Evolutionary conservation across 805 yeast species (phyloP), one percentile per base, ranked within the genome.

Genomic region (Candida chilensis): DNA sequence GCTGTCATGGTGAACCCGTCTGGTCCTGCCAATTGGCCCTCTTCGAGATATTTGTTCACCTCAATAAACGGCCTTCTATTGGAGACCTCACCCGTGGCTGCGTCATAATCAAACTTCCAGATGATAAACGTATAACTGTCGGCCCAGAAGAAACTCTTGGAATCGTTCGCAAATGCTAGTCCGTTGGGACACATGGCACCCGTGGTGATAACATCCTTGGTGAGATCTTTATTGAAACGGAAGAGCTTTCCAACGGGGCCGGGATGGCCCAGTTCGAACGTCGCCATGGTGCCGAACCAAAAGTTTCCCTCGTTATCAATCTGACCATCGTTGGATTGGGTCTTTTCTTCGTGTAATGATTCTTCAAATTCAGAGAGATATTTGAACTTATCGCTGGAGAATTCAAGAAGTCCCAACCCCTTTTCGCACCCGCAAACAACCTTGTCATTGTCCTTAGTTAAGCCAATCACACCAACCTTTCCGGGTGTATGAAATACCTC

Each of bases 51-150:
- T n/a, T n/a, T n/a, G n/a, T n/a, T n/a, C n/a, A n/a, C n/a, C n/a
- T n/a, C n/a, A n/a, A n/a, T n/a, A n/a, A n/a, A n/a, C 15, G 48
- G 47, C n/a, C 43, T 35, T 33, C 55, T 56, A 30, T 67, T 64
- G 17, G 55, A 38, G 21, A 57, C 27, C 28, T 46, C 50, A n/a
- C 62, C 60, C 3, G 55, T 51, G 11, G 38, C 41, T 4, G 42
- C 33, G 39, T 68, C 62, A 37, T 57, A 65, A 36, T 70, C 67
- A 35, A 57, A 70, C 35, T 57, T 54, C 57, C 66, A 73, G 22
- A 78, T 60, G 3, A 56, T 64, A 27, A 49, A 54, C 4, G n/a
- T n/a, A n/a, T n/a, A n/a, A n/a, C n/a, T n/a, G n/a, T n/a, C n/a
- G n/a, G n/a, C n/a, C n/a, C n/a, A n/a, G n/a, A n/a, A n/a, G n/a